These are phyloP conservation scores for Aspergillus flavus DNA, from an alignment of 2,329 filamentous ascomycete species.

Conservation along the genomic window DNA sequence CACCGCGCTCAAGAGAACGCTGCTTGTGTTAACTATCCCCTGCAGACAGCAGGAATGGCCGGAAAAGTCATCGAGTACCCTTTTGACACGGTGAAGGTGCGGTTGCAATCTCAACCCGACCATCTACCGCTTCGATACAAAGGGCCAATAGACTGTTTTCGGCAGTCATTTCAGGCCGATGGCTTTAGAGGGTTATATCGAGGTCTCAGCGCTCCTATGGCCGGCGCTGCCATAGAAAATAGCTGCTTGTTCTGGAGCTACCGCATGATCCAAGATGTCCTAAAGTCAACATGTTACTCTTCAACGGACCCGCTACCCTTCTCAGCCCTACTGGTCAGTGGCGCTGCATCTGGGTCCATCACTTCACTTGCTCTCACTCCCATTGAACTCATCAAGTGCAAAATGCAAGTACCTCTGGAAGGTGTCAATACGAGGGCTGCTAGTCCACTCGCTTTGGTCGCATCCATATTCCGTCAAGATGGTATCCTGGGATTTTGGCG, in stretches of 20 bases:
- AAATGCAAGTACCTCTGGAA: conserved; percentile 77
- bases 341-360: conserved; percentile 83
- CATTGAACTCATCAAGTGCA: conserved; percentile 97
- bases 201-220: conserved; percentile 86
- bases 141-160: conserved; percentile 91
- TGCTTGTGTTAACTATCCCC: background rate
- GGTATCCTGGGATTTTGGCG: conserved; percentile 91
- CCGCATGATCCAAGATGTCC: conserved; percentile 62
- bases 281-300: conserved; percentile 66
- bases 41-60: conserved; percentile 75
- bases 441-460: conserved; percentile 71
- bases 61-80: conserved; percentile 98
- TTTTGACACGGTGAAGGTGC: conserved; percentile 97
- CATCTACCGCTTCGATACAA: conserved; percentile 77
- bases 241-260: conserved; percentile 94
- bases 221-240: conserved; percentile 89
- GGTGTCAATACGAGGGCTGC: conserved; percentile 50
- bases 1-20: background rate
- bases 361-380: conserved; percentile 91
- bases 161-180: conserved; percentile 77
- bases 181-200: conserved; percentile 84
- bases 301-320: conserved; percentile 66
- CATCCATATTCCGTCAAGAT: conserved; percentile 77
- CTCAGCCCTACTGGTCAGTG: conserved; percentile 74
- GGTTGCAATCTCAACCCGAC: conserved; percentile 92